Percentiles rank a stretch among this genome's conserved stretches.
Evolutionary conservation across 2,329 filamentous ascomycete species (phyloP).

Genomic region (Ambrosiella cleistominuta): DNA sequence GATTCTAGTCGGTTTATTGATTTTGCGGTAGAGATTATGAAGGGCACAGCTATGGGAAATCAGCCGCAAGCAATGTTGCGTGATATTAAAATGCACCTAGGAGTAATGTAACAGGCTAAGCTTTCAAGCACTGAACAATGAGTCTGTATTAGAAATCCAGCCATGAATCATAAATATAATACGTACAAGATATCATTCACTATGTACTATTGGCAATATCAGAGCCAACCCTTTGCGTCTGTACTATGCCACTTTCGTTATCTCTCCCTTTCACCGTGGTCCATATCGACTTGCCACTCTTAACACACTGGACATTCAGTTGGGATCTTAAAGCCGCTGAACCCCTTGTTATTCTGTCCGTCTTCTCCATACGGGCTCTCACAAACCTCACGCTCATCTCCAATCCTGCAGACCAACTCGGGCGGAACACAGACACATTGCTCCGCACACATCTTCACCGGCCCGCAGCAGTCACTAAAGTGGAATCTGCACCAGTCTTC

Average conservation of each 20-base stretch:
- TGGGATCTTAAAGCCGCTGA: not conserved
- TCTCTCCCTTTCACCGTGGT: not conserved
- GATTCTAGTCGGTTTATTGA: not conserved
- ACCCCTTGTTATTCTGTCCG: not conserved
- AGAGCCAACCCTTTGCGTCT: not conserved
- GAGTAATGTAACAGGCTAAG: not conserved
- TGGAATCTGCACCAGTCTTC: conserved; percentile 6
- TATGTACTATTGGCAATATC: not conserved
- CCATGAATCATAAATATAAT: not conserved
- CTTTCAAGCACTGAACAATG: not conserved
- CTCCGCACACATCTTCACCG: conserved; percentile 6
- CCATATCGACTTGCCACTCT: not conserved
- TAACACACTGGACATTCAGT: not conserved
- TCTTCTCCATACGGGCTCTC: not conserved
- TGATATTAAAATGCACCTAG: conserved; percentile 1
- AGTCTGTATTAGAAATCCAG: not conserved
- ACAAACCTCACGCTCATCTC: conserved; percentile 1
- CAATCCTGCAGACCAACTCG: not conserved
- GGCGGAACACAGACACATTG: conserved; percentile 7
- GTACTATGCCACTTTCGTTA: not conserved
- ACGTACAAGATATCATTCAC: not conserved
- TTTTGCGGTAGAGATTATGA: not conserved
- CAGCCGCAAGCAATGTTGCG: not conserved
- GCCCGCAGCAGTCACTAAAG: conserved; percentile 8
- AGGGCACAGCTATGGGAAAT: not conserved